phyloP scores from a whole-genome alignment of 164 flowering plant genomes.

The Taxillus chinensis region DNA sequence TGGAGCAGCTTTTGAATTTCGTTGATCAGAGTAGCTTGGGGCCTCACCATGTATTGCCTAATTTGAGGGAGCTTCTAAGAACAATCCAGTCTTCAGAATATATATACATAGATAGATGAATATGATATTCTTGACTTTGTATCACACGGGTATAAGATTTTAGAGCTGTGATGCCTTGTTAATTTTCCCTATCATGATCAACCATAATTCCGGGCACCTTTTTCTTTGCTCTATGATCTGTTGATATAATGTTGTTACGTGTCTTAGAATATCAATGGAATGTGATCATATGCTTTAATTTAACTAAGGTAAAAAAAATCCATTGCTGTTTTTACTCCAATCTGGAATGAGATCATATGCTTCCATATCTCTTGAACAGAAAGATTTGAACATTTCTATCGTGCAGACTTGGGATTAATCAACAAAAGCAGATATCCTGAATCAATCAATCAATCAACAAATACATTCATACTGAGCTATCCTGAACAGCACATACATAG shows the following conservation, averaged over 20 bases:
- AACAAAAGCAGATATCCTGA: not conserved
- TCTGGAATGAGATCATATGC: not conserved
- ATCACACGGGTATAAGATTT: no score
- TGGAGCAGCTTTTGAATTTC: constrained; percentile 81
- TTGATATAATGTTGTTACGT: no score
- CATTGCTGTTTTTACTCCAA: not conserved
- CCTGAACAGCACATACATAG: not conserved
- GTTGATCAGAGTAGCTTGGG: constrained; percentile 77
- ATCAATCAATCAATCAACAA: no score
- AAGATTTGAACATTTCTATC: not conserved
- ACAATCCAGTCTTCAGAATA: constrained; percentile 52
- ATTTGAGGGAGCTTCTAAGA: constrained; percentile 69
- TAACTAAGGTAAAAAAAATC: no score
- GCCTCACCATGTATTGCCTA: constrained; percentile 77
- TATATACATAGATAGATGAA: constrained; percentile 17
- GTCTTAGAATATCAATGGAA: no score
- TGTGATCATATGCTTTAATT: no score
- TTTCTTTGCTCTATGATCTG: no score
- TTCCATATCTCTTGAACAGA: not conserved
- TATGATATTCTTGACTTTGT: not conserved
- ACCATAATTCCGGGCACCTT: no score
- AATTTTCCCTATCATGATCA: no score
- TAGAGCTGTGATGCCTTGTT: no score
- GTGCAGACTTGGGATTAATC: not conserved
- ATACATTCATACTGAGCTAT: not conserved